phyloP scores from a whole-genome alignment of 2,329 filamentous ascomycete species.

The Tolypocladium ovalisporum region DNA sequence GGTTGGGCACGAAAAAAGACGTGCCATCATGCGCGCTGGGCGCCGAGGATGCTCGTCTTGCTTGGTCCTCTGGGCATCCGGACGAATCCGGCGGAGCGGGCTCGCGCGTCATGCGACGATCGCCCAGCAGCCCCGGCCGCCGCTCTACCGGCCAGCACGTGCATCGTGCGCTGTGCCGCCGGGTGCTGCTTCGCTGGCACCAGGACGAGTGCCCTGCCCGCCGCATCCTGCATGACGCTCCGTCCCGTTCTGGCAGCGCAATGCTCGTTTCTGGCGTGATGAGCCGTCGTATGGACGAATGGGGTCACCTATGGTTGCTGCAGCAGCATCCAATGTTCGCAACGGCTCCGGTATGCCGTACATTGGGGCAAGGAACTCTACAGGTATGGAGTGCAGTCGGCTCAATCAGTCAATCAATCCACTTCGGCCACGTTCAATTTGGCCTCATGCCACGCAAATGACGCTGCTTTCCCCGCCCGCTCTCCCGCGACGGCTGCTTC shows the following conservation, averaged over 20 bases:
- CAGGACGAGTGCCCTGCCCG: slow-evolving; percentile 3
- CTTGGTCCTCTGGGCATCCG: not conserved
- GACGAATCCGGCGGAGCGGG: not conserved
- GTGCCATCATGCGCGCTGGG: not conserved
- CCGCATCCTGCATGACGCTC: not conserved
- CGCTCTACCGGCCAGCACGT: not conserved
- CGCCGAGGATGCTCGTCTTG: not conserved
- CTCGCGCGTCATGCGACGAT: not conserved
- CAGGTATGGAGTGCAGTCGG: too few relatives aligned
- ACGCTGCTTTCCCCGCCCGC: not conserved
- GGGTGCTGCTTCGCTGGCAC: slow-evolving; percentile 10
- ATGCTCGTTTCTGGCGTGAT: not conserved
- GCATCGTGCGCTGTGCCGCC: not conserved
- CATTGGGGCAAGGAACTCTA: too few relatives aligned
- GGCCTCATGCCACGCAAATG: not conserved
- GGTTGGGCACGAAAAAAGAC: not conserved
- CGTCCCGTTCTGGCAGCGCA: slow-evolving; percentile 1
- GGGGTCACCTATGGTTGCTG: not conserved
- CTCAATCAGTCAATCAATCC: not conserved
- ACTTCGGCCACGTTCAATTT: not conserved
- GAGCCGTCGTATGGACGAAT: not conserved
- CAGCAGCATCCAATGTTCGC: not conserved
- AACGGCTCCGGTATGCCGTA: not conserved
- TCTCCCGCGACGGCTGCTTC: not conserved
- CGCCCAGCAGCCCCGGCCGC: not conserved